Conservation (phyloP, 345 rosid genomes). For the Eutrema japonicum region DNA sequence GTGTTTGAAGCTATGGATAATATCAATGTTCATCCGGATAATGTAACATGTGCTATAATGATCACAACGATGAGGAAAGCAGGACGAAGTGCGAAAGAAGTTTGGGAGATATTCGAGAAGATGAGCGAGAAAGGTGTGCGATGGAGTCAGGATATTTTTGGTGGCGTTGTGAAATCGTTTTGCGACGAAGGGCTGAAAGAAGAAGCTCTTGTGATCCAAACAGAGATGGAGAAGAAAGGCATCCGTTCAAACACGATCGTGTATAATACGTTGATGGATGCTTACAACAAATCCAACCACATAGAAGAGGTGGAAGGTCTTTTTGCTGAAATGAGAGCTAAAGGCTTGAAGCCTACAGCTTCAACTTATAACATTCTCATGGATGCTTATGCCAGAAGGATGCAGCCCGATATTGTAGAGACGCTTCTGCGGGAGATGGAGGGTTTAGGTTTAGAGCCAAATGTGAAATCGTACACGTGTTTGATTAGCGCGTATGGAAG, state of each 20-base stretch:
- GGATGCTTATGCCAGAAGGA: slow-evolving; percentile 87
- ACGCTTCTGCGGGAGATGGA: slow-evolving; percentile 72
- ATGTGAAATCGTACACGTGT: slow-evolving; percentile 72
- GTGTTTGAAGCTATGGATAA: slow-evolving; percentile 71
- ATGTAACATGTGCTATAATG: slow-evolving; percentile 77
- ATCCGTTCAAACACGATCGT: slow-evolving; percentile 61
- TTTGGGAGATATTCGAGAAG: slow-evolving; percentile 74
- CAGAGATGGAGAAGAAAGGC: slow-evolving; percentile 92
- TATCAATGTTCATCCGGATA: slow-evolving; percentile 61
- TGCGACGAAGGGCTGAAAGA: slow-evolving; percentile 82
- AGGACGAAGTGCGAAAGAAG: slow-evolving; percentile 72
- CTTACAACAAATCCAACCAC: slow-evolving; percentile 68
- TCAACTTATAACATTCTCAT: slow-evolving; percentile 73
- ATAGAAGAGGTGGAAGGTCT: slow-evolving; percentile 90
- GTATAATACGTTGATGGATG: slow-evolving; percentile 83
- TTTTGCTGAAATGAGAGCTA: slow-evolving; percentile 68
- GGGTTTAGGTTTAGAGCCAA: slow-evolving; percentile 62
- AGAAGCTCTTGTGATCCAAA: slow-evolving; percentile 77
- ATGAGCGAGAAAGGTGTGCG: slow-evolving; percentile 77
- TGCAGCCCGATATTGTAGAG: slow-evolving; percentile 84
- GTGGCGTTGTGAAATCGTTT: slow-evolving; percentile 74
- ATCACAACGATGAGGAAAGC: slow-evolving; percentile 73
- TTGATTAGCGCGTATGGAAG: slow-evolving; percentile 82
- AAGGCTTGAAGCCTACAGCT: slow-evolving; percentile 64
- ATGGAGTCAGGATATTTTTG: slow-evolving; percentile 76